phyloP scores from a whole-genome alignment of 2,329 filamentous ascomycete species.

The Aspergillus sp. region DNA sequence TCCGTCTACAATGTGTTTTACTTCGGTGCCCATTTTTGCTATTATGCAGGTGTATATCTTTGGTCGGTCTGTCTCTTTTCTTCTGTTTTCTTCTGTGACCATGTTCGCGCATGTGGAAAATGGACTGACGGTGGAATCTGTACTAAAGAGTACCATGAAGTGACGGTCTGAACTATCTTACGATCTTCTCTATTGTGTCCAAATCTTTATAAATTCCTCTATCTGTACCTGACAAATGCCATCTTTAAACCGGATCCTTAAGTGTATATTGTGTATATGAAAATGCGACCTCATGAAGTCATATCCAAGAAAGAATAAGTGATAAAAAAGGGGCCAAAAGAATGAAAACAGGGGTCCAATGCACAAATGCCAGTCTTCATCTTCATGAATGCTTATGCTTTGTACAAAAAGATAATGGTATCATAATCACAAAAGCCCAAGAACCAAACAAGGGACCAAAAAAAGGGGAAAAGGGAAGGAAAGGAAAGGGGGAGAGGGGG shows the following conservation, averaged over 20 bases:
- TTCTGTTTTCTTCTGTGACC: no score
- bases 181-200: no score
- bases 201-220: no score
- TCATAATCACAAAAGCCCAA: constrained; percentile 6
- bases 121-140: no score
- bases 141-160: no score
- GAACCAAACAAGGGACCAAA: constrained; percentile 2
- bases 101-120: no score
- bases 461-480: constrained; percentile 1
- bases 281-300: neutral
- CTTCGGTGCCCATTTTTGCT: no score
- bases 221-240: no score
- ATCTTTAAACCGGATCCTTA: neutral
- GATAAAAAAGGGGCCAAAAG: neutral
- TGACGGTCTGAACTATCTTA: no score
- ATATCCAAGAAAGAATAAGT: neutral
- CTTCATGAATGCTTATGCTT: constrained; percentile 1
- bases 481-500: neutral
- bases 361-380: neutral
- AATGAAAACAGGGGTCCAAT: neutral
- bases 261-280: neutral
- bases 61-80: no score
- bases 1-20: no score
- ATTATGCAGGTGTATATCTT: no score
- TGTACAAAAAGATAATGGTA: constrained; percentile 12